Conservation (phyloP, 192 early-diverging fungal species). For the Linnemannia exigua region DNA sequence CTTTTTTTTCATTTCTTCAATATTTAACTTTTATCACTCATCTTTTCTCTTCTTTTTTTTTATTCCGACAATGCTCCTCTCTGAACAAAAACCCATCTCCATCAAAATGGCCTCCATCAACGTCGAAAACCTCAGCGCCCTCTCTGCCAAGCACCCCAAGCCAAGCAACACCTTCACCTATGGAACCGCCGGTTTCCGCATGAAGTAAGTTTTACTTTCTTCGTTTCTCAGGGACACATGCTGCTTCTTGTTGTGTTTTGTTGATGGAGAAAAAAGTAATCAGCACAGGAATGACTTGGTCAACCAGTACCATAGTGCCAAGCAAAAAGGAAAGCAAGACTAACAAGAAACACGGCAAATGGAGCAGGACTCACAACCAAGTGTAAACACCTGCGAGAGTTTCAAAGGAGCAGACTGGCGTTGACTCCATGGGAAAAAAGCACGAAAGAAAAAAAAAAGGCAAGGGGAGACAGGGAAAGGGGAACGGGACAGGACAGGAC, state of each 20-base stretch:
- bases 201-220: constrained; percentile 71
- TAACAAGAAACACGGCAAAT: not conserved
- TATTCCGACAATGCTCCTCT: constrained; percentile 13
- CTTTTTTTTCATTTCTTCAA: constrained; percentile 8
- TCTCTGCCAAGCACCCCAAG: constrained; percentile 81
- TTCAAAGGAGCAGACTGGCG: not conserved
- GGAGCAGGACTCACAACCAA: not conserved
- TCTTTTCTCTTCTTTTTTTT: constrained; percentile 8
- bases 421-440: not conserved
- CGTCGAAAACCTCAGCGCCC: constrained; percentile 55
- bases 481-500: not conserved
- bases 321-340: not conserved
- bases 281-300: not conserved
- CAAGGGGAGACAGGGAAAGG: not conserved
- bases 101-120: constrained; percentile 55
- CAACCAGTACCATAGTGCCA: too few species aligned
- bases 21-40: constrained; percentile 16
- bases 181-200: constrained; percentile 99
- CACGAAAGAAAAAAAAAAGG: not conserved
- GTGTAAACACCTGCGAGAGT: not conserved
- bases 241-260: not conserved
- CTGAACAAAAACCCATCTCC: constrained; percentile 22
- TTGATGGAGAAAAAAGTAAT: not conserved
- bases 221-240: constrained; percentile 4
- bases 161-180: constrained; percentile 79